These are phyloP conservation scores for Pancytospora epiphaga DNA, from an alignment of 371 early-diverging fungal species.

Conservation along the genomic window DNA sequence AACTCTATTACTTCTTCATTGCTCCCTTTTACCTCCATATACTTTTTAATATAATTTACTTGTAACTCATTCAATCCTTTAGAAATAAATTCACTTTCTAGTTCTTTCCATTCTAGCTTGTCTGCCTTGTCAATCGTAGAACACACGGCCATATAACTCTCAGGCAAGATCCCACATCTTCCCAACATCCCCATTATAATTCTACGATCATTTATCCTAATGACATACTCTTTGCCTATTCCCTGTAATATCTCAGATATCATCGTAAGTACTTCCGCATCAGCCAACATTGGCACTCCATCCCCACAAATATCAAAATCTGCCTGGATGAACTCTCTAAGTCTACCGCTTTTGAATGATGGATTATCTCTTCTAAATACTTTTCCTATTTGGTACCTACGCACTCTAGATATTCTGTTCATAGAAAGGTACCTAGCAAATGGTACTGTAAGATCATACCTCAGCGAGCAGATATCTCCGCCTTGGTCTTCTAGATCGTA, in stretches of 20 bases:
- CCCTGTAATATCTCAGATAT: slow-evolving; percentile 69
- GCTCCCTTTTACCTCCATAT: slow-evolving; percentile 71
- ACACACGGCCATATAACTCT: slow-evolving; percentile 74
- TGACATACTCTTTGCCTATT: slow-evolving; percentile 66
- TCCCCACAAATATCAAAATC: slow-evolving; percentile 96
- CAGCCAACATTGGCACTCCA: slow-evolving; percentile 85
- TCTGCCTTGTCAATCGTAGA: slow-evolving; percentile 96
- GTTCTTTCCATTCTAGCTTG: slow-evolving; percentile 63
- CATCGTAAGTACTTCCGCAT: slow-evolving; percentile 79
- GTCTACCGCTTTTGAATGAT: slow-evolving; percentile 86
- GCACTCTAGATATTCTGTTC: slow-evolving; percentile 69
- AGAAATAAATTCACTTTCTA: slow-evolving; percentile 47
- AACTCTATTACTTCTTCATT: slow-evolving; percentile 65
- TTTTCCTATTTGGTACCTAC: slow-evolving; percentile 94
- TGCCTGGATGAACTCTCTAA: slow-evolving; percentile 96
- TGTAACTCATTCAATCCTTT: slow-evolving; percentile 50
- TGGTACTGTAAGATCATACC: slow-evolving; percentile 96
- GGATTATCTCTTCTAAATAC: slow-evolving; percentile 97
- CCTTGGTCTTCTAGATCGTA: slow-evolving; percentile 95
- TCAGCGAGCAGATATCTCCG: slow-evolving; percentile 84
- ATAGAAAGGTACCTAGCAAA: slow-evolving; percentile 92
- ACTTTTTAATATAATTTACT: slow-evolving; percentile 68
- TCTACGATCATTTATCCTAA: slow-evolving; percentile 86
- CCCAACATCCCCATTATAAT: slow-evolving; percentile 87
- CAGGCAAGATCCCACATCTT: slow-evolving; percentile 78